Conservation (phyloP, 257 asterid genomes). For the Nicotiana tabacum region DNA sequence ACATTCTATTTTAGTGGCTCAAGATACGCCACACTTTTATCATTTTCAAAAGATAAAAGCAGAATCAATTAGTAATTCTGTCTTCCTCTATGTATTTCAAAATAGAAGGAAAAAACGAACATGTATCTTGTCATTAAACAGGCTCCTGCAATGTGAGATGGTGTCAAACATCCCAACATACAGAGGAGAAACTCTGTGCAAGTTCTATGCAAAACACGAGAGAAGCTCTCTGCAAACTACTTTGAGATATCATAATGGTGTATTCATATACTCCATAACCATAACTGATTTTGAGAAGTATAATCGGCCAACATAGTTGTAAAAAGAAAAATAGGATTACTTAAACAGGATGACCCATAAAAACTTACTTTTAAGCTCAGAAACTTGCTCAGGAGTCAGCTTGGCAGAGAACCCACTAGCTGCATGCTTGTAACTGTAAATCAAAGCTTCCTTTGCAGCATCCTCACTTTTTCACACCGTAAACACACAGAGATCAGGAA, state of each 20-base stretch:
- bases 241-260: no score
- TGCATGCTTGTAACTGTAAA: conserved; percentile 14
- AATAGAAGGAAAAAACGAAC: neutral
- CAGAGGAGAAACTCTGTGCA: no score
- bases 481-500: neutral
- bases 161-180: no score
- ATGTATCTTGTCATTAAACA: neutral
- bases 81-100: neutral
- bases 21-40: neutral
- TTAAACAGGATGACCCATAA: neutral
- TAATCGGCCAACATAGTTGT: neutral
- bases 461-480: conserved; percentile 16
- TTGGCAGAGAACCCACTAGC: conserved; percentile 21
- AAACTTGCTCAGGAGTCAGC: conserved; percentile 21
- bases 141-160: no score
- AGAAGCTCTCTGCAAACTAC: no score
- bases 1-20: neutral
- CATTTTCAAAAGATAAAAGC: neutral
- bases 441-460: conserved; percentile 16
- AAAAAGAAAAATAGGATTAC: neutral
- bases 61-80: neutral
- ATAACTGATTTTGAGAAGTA: neutral
- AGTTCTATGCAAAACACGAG: no score
- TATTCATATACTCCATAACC: neutral
- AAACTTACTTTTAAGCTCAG: conserved; percentile 16